phyloP scores from a whole-genome alignment of 1,139 yeast genomes.

The Kazachstania sp. region DNA sequence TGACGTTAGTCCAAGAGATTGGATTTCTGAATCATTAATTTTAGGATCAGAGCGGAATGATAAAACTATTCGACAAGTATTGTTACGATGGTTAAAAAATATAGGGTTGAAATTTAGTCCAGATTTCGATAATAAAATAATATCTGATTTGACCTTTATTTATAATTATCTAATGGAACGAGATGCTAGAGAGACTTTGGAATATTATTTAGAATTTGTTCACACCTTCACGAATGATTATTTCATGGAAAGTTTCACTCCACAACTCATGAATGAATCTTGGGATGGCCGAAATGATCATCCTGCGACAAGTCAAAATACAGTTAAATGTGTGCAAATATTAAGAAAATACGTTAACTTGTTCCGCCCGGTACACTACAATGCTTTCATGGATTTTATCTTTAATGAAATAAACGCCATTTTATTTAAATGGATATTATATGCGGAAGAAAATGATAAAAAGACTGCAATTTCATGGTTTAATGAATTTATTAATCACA shows the following conservation, averaged over 20 bases:
- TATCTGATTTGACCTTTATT: background rate
- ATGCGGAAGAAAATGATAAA: conserved; percentile 8
- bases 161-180: conserved; percentile 32
- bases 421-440: conserved; percentile 24
- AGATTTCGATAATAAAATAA: no score
- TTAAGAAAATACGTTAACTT: conserved; percentile 10
- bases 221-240: conserved; percentile 31
- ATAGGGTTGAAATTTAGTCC: no score
- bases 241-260: conserved; percentile 23
- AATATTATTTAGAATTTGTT: conserved; percentile 26
- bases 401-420: conserved; percentile 22
- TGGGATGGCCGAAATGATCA: conserved; percentile 4
- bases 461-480: conserved; percentile 20
- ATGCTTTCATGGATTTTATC: conserved; percentile 10
- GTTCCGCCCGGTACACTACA: conserved; percentile 11
- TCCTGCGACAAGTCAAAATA: no score
- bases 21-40: conserved; percentile 16
- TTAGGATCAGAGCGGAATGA: conserved; percentile 7
- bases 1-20: conserved; percentile 8
- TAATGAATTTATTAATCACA: conserved; percentile 14
- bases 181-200: conserved; percentile 30
- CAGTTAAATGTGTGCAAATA: conserved; percentile 10
- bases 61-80: conserved; percentile 3
- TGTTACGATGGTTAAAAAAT: no score
- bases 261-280: conserved; percentile 19